These are phyloP conservation scores for Penicillium sp. DNA, from an alignment of 2,329 filamentous ascomycete genomes.

Conservation along the genomic window DNA sequence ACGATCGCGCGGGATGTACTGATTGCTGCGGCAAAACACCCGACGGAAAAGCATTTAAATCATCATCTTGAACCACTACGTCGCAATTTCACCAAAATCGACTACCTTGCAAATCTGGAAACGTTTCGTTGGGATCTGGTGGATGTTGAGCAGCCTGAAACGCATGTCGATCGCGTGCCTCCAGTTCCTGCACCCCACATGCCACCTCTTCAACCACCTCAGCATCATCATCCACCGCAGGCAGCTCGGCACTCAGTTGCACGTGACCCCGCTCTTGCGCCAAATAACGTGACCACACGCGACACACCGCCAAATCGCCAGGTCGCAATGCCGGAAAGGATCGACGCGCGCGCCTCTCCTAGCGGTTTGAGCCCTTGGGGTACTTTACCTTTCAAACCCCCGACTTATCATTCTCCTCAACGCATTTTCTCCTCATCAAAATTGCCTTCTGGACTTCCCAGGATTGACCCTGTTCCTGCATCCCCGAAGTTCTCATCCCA, in stretches of 20 bases:
- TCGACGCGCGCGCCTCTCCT: slow-evolving; percentile 1
- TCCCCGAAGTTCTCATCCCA: background rate
- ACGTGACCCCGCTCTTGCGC: slow-evolving; percentile 3
- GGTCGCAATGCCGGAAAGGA: background rate
- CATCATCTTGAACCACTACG: slow-evolving; percentile 54
- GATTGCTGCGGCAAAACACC: slow-evolving; percentile 61
- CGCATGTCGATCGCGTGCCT: slow-evolving; percentile 10
- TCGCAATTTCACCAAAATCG: slow-evolving; percentile 43
- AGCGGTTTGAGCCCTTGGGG: background rate
- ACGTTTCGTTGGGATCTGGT: slow-evolving; percentile 63
- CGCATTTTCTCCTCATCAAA: background rate
- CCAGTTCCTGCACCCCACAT: background rate
- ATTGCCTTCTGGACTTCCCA: background rate
- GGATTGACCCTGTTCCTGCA: background rate
- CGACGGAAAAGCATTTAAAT: slow-evolving; percentile 58
- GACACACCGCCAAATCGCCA: background rate
- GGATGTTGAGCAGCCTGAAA: slow-evolving; percentile 35
- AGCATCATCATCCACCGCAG: background rate
- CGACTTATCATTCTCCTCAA: background rate
- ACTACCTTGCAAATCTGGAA: slow-evolving; percentile 51
- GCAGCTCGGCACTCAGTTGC: background rate
- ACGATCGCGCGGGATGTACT: slow-evolving; percentile 65
- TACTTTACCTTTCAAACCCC: background rate
- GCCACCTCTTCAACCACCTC: background rate
- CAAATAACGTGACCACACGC: slow-evolving; percentile 2